Evolutionary conservation across 805 yeast species (phyloP), one percentile per base, ranked within the genome.

Genomic region (Yarrowia sp.): DNA sequence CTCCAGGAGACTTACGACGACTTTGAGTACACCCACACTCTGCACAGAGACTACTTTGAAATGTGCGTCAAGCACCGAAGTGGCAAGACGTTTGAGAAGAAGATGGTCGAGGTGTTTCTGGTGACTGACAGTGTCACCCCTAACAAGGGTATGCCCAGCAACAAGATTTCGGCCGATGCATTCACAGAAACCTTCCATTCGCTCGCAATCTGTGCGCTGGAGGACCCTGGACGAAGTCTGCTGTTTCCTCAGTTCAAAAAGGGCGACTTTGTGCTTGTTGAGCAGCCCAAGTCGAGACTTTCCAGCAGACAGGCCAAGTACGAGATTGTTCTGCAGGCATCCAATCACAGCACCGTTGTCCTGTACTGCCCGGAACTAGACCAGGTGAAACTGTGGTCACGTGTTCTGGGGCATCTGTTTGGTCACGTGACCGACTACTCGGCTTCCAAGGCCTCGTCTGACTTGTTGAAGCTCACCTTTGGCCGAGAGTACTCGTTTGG

Each of bases 31-130:
- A 42, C 50, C 9, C 19, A 38, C 40, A 35, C 66, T 3, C 55
- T 65, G 36, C 58, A 64, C 12, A 40, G 66, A 8, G 70, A 46
- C 45, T 68, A 65, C 59, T 68, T 68, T 68, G 70, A 68, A 26
- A 36, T 68, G 46, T 53, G 38, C 9, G 48, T 68, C 42, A 50
- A 65, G 38, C 70, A 68, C 42, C 48, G 59, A 38, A 48, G 58
- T 14, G 69, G 70, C n/a, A 49, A 50, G 53, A 40, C 49, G 43
- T 64, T 53, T 14, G 66, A 58, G 2, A 58, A 67, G 59, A 41
- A 67, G 48, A 56, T 63, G 67, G 67, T 63, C 16, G 67, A 63
- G 67, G 56, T 63, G 38, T 63, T 63, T 63, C 56, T 63, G n/a
- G 67, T 49, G n/a, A 63, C 67, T 8, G 56, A 48, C 48, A 1